These are phyloP conservation scores for Decorospora gaudefroyi DNA, from an alignment of 2,329 filamentous ascomycete genomes.

Conservation along the genomic window DNA sequence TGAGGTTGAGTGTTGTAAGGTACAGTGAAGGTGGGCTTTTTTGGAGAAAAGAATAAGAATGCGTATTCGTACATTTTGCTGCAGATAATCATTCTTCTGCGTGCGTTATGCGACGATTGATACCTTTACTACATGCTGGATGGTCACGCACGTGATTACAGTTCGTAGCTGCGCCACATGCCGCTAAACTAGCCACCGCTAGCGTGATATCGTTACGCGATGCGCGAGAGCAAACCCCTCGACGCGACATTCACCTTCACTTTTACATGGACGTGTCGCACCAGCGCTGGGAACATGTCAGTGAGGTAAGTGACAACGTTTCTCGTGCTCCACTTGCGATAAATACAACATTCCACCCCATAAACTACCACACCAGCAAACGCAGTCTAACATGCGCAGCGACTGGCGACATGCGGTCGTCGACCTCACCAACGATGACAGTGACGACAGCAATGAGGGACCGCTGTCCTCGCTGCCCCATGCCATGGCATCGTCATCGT, in stretches of 20 bases:
- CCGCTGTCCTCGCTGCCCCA: not conserved
- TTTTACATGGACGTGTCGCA: slow-evolving; percentile 31
- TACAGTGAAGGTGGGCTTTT: not conserved
- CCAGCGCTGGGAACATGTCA: slow-evolving; percentile 16
- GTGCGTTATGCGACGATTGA: too few relatives aligned
- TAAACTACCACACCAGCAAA: not conserved
- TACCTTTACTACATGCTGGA: too few relatives aligned
- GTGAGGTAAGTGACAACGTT: slow-evolving; percentile 28
- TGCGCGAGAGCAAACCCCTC: slow-evolving; percentile 18
- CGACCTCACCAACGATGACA: slow-evolving; percentile 32
- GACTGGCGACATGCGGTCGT: slow-evolving; percentile 20
- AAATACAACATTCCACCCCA: not conserved
- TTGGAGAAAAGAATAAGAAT: not conserved
- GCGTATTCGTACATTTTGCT: too few relatives aligned
- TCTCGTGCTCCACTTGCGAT: too few relatives aligned
- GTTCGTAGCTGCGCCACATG: slow-evolving; percentile 1
- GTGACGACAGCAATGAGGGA: slow-evolving; percentile 8
- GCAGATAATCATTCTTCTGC: too few relatives aligned
- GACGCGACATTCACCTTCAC: slow-evolving; percentile 25
- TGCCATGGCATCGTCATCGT: not conserved
- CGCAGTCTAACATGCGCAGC: slow-evolving; percentile 24
- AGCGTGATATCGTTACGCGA: slow-evolving; percentile 9
- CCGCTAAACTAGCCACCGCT: slow-evolving; percentile 10
- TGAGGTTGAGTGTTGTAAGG: slow-evolving; percentile 15
- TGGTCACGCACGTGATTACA: too few relatives aligned